Evolutionary conservation across 495 filamentous ascomycete species (phyloP).

Genomic region (Penicillium manginii): DNA sequence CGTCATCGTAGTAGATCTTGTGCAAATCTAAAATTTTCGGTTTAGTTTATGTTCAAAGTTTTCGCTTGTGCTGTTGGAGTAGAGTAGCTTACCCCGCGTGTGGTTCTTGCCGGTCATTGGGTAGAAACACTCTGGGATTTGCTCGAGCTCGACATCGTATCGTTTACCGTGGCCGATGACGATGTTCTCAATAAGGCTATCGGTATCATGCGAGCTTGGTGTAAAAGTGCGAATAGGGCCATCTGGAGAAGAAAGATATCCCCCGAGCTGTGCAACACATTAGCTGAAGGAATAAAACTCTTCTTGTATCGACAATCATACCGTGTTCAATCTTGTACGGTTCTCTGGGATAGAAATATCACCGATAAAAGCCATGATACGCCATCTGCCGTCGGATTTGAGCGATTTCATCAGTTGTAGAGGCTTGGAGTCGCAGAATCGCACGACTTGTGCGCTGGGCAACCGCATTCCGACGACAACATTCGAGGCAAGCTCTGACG

Average conservation of each 20-base stretch:
- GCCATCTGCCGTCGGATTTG: slow-evolving; percentile 63
- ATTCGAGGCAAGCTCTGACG: slow-evolving; percentile 44
- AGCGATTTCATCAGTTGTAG: slow-evolving; percentile 54
- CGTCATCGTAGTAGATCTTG: slow-evolving; percentile 69
- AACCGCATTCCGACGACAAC: slow-evolving; percentile 59
- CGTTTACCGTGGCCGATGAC: slow-evolving; percentile 58
- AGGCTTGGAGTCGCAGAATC: slow-evolving; percentile 61
- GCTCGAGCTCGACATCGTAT: slow-evolving; percentile 57
- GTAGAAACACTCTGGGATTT: slow-evolving; percentile 62
- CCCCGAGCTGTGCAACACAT: slow-evolving; percentile 33
- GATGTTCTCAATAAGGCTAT: slow-evolving; percentile 64
- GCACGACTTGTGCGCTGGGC: slow-evolving; percentile 61
- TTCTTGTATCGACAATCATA: slow-evolving; percentile 28
- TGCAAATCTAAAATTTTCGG: slow-evolving; percentile 50
- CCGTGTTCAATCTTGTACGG: slow-evolving; percentile 44
- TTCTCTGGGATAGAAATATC: slow-evolving; percentile 51
- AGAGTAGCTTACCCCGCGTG: slow-evolving; percentile 56
- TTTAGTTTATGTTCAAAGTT: neutral
- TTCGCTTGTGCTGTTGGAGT: neutral
- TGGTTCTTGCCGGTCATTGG: slow-evolving; percentile 61
- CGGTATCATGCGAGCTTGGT: slow-evolving; percentile 43
- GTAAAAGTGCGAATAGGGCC: slow-evolving; percentile 51
- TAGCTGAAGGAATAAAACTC: neutral
- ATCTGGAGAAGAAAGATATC: slow-evolving; percentile 39
- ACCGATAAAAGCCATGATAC: slow-evolving; percentile 59